phyloP scores from a whole-genome alignment of 495 filamentous ascomycete species.

The Penicillium flavigenum region DNA sequence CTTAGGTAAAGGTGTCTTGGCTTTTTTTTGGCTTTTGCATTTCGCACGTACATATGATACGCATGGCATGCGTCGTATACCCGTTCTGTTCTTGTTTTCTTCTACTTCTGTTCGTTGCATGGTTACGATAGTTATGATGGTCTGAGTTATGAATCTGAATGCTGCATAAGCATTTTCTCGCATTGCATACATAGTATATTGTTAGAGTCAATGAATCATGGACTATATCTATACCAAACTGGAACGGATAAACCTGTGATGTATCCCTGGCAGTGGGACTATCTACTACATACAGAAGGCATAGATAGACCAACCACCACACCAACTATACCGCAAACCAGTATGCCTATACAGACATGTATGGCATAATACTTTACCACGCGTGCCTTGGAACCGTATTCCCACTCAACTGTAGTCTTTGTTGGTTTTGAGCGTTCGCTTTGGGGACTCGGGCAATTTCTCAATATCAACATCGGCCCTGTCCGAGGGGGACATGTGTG shows the following conservation, averaged over 20 bases:
- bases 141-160: constrained; percentile 8
- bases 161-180: not conserved
- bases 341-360: not conserved
- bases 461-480: not conserved
- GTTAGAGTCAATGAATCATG: not conserved
- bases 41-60: not conserved
- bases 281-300: not conserved
- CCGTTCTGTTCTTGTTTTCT: not conserved
- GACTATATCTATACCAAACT: too few species aligned
- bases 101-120: not conserved
- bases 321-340: not conserved
- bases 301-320: not conserved
- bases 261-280: not conserved
- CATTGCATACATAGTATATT: not conserved
- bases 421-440: not conserved
- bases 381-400: not conserved
- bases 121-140: constrained; percentile 4
- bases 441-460: not conserved
- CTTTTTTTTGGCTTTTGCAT: constrained; percentile 4
- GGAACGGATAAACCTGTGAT: not conserved
- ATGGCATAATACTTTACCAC: not conserved
- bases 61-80: not conserved
- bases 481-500: not conserved
- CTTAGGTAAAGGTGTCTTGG: constrained; percentile 10
- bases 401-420: not conserved